phyloP scores from a whole-genome alignment of 441 rosid genomes.

The Iberis amara region DNA sequence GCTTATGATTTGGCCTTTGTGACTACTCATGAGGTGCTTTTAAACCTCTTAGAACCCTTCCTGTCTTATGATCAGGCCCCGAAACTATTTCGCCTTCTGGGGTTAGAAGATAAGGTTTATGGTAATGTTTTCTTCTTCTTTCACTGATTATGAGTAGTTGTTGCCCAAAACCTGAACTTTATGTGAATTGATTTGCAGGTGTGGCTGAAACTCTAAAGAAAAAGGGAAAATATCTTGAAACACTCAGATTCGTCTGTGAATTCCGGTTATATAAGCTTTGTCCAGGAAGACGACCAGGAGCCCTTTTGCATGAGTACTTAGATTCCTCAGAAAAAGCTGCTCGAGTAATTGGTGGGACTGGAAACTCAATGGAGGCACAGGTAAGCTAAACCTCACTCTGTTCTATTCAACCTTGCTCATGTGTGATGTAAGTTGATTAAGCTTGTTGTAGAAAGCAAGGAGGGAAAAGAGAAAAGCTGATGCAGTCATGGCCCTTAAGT shows the following conservation, averaged over 20 bases:
- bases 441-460: conserved; percentile 18
- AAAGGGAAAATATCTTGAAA: conserved; percentile 15
- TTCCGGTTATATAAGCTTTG: conserved; percentile 5
- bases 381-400: conserved; percentile 11
- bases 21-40: conserved; percentile 21
- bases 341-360: conserved; percentile 5
- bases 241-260: conserved; percentile 24
- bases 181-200: conserved; percentile 16
- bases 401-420: not conserved
- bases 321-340: not conserved
- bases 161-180: not conserved
- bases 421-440: conserved; percentile 3
- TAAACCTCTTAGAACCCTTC: conserved; percentile 1
- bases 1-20: conserved; percentile 9
- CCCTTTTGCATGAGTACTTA: conserved; percentile 15
- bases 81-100: conserved; percentile 22
- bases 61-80: conserved; percentile 25
- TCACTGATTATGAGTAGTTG: not conserved
- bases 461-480: conserved; percentile 22
- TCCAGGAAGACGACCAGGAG: too few species aligned
- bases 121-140: conserved; percentile 21
- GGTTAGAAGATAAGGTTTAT: conserved; percentile 15
- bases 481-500: conserved; percentile 26
- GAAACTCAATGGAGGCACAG: conserved; percentile 8
- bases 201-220: conserved; percentile 16